Evolutionary conservation across 306 rosid species (phyloP), one percentile per base, ranked within the genome.

Genomic region (Vachellia pachyceras): DNA sequence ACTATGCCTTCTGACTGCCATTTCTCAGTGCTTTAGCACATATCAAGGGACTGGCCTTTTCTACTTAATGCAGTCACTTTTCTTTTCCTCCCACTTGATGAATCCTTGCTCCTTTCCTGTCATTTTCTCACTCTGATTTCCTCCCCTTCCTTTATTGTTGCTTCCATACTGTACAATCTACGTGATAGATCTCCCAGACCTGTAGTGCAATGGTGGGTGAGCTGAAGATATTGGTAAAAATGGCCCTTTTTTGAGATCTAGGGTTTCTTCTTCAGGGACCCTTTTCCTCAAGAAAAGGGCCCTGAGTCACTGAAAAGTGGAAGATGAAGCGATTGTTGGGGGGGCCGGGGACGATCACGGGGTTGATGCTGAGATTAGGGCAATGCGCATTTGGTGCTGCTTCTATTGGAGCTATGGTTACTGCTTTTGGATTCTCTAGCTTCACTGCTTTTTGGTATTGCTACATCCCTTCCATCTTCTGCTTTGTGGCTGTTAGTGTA

Each of bases 361-460:
- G 97, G 37, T 79, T 91, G 25, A 41, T 82, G 10, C 82, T 95
- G 85, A 88, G 98, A 77, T 37, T 92, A 14, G 95, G 97, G 61
- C 98, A 95, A 82, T 92, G 90, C 37, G 86, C 88, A 4, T 92
- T 88, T 78, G 97, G 97, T 25, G 87, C 92, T 42, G 87, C 91
- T 69, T 90, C 98, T 49, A 92, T 95, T 66, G 91, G 84, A 18
- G 76, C 89, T 44, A 91, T 95, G 99, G 92, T 90, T 87, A 84
- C 97, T 79, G 84, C 97, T 33, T 14, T 14, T 61, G 89, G 92
- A 61, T 95, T 95, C 85, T 87, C 95, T 37, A 68, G 82, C 81
- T 91, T 77, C 87, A 91, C 99, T 25, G 97, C 95, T 78, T 95
- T 92, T 77, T 95, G 99, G 99, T 95, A 90, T 79, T 64, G 35